A percentile compares a stretch with the other conserved stretches of the same genome.
Conservation (phyloP, 768 basidiomycete species). For the Lactarius trivialis region DNA sequence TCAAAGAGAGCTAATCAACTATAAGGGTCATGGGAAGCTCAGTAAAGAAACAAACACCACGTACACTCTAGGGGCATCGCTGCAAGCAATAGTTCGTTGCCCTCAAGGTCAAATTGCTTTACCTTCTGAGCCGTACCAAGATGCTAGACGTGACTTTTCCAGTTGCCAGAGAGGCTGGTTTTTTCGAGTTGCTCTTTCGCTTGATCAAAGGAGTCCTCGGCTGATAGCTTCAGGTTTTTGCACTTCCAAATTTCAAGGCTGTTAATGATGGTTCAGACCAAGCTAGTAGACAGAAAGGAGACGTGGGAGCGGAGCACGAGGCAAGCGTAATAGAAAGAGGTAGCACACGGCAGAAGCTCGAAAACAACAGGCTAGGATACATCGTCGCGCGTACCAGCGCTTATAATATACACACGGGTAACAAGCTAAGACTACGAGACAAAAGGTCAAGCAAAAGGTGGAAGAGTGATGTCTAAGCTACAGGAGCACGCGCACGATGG, state of each 20-base stretch:
- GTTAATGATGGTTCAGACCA: slow-evolving; percentile 37
- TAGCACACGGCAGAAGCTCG: neutral
- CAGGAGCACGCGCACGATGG: neutral
- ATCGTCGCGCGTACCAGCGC: neutral
- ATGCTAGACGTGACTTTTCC: neutral
- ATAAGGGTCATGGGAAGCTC: too few relatives aligned
- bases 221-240: too few relatives aligned
- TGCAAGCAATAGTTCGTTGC: too few relatives aligned
- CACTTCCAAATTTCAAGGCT: too few relatives aligned
- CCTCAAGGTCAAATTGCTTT: too few relatives aligned
- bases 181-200: too few relatives aligned
- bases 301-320: neutral
- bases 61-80: too few relatives aligned
- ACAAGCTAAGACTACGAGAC: neutral
- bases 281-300: neutral
- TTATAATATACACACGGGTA: neutral
- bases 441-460: neutral
- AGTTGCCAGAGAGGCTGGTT: too few relatives aligned
- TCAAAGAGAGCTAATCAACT: too few relatives aligned
- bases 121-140: neutral
- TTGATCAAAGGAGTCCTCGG: too few relatives aligned
- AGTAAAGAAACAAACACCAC: too few relatives aligned
- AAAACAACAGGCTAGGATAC: neutral
- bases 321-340: neutral
- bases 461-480: neutral